Evolutionary conservation across 163 green algal species (phyloP).

Genomic region (Chlorella variabilis): DNA sequence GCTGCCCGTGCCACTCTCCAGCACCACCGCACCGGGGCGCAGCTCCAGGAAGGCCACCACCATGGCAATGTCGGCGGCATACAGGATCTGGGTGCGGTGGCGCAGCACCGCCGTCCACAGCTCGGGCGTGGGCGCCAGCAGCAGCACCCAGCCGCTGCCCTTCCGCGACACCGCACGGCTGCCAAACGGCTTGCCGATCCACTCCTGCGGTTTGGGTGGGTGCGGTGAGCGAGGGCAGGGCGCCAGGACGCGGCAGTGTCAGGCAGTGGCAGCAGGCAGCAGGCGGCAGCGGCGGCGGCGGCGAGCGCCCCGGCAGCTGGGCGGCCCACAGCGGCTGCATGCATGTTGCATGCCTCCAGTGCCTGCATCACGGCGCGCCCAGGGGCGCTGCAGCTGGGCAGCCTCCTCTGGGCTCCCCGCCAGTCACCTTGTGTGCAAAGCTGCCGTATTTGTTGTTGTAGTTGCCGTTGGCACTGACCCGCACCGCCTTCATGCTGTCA

Average conservation of each 20-base stretch:
- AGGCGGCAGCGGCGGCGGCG: neutral
- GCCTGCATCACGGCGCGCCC: neutral
- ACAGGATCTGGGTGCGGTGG: conserved; percentile 98
- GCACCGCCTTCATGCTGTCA: conserved; percentile 77
- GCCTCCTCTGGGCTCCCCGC: too few relatives aligned
- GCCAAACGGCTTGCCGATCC: conserved; percentile 85
- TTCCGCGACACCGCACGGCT: conserved; percentile 20
- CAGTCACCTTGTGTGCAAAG: conserved; percentile 73
- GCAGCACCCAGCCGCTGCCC: conserved; percentile 76
- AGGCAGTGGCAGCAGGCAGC: too few relatives aligned
- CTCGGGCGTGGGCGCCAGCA: conserved; percentile 92
- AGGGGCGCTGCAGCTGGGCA: too few relatives aligned
- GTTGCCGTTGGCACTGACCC: conserved; percentile 53
- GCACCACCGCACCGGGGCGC: conserved; percentile 77
- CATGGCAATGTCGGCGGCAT: conserved; percentile 91
- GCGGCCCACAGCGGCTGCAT: too few relatives aligned
- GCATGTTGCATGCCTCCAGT: neutral
- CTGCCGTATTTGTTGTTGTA: conserved; percentile 73
- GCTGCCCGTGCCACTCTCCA: conserved; percentile 96
- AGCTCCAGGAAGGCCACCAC: conserved; percentile 86
- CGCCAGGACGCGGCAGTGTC: too few relatives aligned
- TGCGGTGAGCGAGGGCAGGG: too few relatives aligned
- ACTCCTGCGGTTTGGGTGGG: conserved; percentile 75
- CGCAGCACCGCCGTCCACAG: conserved; percentile 94
- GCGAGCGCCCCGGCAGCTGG: too few relatives aligned